Conservation (phyloP, 768 basidiomycete genomes). For the Pulveroboletus sp. region DNA sequence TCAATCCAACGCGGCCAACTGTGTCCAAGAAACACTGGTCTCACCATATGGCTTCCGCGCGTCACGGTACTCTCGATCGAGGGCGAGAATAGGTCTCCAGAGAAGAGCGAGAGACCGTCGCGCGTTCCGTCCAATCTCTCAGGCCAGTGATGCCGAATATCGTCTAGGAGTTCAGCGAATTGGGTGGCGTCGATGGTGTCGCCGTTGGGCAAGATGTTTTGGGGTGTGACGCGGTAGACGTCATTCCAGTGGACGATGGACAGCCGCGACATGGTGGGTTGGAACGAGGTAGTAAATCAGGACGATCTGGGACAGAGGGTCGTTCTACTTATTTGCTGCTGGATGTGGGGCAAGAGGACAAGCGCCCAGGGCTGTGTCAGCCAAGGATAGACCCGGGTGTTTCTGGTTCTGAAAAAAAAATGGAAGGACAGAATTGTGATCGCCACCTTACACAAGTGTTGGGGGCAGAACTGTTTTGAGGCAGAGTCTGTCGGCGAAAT, state of each 20-base stretch:
- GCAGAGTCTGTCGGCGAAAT: too few relatives aligned
- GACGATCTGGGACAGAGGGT: not conserved
- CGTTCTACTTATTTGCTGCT: constrained; percentile 1
- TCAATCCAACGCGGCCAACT: too few relatives aligned
- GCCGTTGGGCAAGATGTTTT: constrained; percentile 52
- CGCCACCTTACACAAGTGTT: too few relatives aligned
- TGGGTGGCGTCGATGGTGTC: constrained; percentile 85
- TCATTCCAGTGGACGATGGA: constrained; percentile 74
- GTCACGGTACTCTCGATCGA: constrained; percentile 85
- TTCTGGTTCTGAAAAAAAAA: too few relatives aligned
- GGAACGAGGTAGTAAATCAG: not conserved
- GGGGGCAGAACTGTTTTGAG: too few relatives aligned
- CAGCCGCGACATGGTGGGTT: constrained; percentile 36
- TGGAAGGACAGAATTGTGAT: too few relatives aligned
- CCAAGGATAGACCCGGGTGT: too few relatives aligned
- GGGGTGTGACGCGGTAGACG: constrained; percentile 76
- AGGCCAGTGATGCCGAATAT: constrained; percentile 57
- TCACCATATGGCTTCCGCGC: constrained; percentile 86
- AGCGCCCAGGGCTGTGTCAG: too few relatives aligned
- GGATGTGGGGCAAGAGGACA: not conserved
- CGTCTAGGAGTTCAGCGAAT: constrained; percentile 69
- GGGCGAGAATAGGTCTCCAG: constrained; percentile 86
- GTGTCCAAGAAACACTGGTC: too few relatives aligned
- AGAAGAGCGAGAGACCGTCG: constrained; percentile 81
- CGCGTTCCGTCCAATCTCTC: constrained; percentile 43